A percentile compares a stretch with the other conserved stretches of the same genome.
phyloP scores from a whole-genome alignment of 164 flowering plant species.

The Annona cherimola region DNA sequence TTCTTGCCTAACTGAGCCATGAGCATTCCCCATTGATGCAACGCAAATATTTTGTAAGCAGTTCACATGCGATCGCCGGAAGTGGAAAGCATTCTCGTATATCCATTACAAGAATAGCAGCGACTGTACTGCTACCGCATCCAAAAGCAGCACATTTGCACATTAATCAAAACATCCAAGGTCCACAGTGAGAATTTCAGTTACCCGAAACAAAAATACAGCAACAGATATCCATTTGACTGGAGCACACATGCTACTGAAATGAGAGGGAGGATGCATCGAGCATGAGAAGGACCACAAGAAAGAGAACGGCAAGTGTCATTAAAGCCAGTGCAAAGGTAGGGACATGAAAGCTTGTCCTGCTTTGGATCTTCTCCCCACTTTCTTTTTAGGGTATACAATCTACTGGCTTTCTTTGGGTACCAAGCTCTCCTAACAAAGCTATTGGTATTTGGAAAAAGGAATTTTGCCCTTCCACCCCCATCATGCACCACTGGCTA shows the following conservation, averaged over 20 bases:
- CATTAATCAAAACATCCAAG: background rate
- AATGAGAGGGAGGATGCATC: background rate
- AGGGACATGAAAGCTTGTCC: no score
- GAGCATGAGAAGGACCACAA: background rate
- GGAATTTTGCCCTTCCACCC: background rate
- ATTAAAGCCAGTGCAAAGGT: background rate
- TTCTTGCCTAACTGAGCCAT: no score
- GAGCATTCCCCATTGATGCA: no score
- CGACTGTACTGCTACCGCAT: background rate
- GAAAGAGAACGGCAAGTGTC: background rate
- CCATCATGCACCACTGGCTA: background rate
- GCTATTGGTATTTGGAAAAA: constrained; percentile 1
- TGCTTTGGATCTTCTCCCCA: background rate
- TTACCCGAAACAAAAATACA: background rate
- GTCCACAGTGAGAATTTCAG: background rate
- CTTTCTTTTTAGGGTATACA: background rate
- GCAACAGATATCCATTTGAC: background rate
- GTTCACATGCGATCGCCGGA: no score
- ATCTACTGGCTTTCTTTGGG: constrained; percentile 1
- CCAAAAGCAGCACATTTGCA: background rate
- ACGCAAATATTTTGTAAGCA: no score
- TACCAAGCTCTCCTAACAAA: background rate
- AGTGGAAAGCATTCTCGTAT: no score
- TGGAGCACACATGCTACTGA: background rate
- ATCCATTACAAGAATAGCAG: background rate